Conservation (phyloP, 306 rosid genomes). For the Fragaria nilgerrensis region DNA sequence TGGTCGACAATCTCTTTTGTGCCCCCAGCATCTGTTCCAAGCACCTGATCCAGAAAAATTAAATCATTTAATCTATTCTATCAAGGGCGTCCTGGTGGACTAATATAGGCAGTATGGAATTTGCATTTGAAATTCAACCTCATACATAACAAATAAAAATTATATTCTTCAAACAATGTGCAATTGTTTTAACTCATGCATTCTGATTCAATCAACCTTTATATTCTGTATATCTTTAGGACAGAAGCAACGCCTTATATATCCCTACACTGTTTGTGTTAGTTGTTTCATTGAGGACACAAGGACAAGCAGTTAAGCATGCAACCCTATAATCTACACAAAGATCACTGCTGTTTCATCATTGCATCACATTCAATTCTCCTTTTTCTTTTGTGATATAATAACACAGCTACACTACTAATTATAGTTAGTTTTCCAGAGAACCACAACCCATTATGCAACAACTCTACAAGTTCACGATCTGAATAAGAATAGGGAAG, state of each 20-base stretch:
- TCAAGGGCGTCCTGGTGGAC: constrained; percentile 13
- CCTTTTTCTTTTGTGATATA: neutral
- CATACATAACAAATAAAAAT: neutral
- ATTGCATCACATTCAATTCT: neutral
- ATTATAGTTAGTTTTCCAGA: neutral
- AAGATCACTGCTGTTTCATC: neutral
- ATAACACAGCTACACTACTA: neutral
- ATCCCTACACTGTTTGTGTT: neutral
- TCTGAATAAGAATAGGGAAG: neutral
- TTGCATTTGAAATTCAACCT: neutral
- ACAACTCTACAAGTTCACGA: neutral
- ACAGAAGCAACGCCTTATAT: neutral
- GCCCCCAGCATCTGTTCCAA: constrained; percentile 91
- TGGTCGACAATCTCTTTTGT: constrained; percentile 87
- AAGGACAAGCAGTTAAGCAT: neutral
- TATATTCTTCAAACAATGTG: neutral
- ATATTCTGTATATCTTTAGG: neutral
- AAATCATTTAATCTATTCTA: neutral
- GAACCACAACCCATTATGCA: neutral
- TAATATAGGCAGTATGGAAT: neutral
- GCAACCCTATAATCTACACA: neutral
- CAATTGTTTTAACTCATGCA: neutral
- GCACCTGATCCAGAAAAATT: constrained; percentile 51
- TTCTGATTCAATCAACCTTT: neutral
- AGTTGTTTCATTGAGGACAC: neutral